Evolutionary conservation across 108 stramenopile genomes (phyloP).

Genomic region (Parietichytrium sp.): DNA sequence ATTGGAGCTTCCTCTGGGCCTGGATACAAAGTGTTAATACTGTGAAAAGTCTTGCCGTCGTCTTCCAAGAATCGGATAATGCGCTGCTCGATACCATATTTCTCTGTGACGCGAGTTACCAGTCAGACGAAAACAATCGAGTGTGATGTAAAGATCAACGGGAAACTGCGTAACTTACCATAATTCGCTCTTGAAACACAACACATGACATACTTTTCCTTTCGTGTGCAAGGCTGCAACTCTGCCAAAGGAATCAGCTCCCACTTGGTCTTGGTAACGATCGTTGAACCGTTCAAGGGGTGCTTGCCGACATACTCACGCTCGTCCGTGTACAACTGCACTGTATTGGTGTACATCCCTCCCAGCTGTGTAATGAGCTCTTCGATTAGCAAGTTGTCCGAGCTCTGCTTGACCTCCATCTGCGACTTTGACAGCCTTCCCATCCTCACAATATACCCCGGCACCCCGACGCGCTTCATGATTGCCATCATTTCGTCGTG

Average conservation of each 20-base stretch:
- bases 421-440: neutral
- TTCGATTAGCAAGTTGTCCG: neutral
- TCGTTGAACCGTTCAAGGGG: neutral
- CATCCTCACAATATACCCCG: neutral
- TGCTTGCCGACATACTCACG: constrained; percentile 14
- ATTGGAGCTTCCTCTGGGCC: too few relatives aligned
- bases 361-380: constrained; percentile 8
- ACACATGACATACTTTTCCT: neutral
- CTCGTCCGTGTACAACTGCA: neutral
- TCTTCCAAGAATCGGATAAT: constrained; percentile 14
- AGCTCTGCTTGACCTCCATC: neutral
- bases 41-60: neutral
- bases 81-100: neutral
- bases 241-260: neutral
- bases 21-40: constrained; percentile 1
- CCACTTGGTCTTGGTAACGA: neutral
- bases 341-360: neutral
- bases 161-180: constrained; percentile 12
- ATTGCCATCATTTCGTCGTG: constrained; percentile 27
- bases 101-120: neutral
- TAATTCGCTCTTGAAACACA: constrained; percentile 6
- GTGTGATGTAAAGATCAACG: neutral
- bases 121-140: neutral
- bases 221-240: neutral
- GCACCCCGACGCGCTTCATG: constrained; percentile 4